Percentiles rank a stretch among this genome's conserved stretches.
phyloP scores from a whole-genome alignment of 2,329 filamentous ascomycete species.

The Colletotrichum nymphaeae region DNA sequence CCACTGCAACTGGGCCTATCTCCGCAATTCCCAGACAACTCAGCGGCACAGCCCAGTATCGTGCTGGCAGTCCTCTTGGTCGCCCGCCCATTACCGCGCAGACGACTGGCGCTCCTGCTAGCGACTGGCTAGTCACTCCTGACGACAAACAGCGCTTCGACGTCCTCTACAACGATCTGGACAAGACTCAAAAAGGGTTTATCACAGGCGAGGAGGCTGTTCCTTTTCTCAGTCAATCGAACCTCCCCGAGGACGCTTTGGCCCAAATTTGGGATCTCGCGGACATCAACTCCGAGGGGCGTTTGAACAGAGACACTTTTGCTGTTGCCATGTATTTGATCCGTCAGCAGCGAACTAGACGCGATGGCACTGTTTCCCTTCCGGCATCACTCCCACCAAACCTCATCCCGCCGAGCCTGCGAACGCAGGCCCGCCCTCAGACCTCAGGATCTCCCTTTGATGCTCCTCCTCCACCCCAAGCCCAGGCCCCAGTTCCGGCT shows the following conservation, averaged over 20 bases:
- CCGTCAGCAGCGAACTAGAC: constrained; percentile 83
- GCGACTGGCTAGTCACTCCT: constrained; percentile 85
- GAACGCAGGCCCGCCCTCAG: constrained; percentile 66
- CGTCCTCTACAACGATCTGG: constrained; percentile 83
- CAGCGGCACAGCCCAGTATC: constrained; percentile 74
- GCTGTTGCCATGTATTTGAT: constrained; percentile 98
- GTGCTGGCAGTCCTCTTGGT: constrained; percentile 69
- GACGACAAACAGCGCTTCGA: constrained; percentile 91
- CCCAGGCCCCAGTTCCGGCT: constrained; percentile 43
- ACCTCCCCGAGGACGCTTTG: constrained; percentile 86
- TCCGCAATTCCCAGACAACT: constrained; percentile 85
- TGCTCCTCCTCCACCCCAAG: constrained; percentile 47
- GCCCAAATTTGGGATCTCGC: constrained; percentile 98
- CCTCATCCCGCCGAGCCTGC: constrained; percentile 88
- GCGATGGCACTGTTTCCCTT: constrained; percentile 69
- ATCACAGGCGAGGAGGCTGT: constrained; percentile 97
- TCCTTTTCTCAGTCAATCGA: constrained; percentile 91
- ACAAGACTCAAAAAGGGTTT: constrained; percentile 82
- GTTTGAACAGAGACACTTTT: constrained; percentile 89
- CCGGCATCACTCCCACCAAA: constrained; percentile 83
- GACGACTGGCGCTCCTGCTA: constrained; percentile 46
- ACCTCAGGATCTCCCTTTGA: constrained; percentile 66
- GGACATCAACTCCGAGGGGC: constrained; percentile 91
- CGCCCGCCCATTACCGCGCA: constrained; percentile 60
- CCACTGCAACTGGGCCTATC: constrained; percentile 64